Conservation (phyloP, 2,329 filamentous ascomycete species). For the Colletotrichum nymphaeae region DNA sequence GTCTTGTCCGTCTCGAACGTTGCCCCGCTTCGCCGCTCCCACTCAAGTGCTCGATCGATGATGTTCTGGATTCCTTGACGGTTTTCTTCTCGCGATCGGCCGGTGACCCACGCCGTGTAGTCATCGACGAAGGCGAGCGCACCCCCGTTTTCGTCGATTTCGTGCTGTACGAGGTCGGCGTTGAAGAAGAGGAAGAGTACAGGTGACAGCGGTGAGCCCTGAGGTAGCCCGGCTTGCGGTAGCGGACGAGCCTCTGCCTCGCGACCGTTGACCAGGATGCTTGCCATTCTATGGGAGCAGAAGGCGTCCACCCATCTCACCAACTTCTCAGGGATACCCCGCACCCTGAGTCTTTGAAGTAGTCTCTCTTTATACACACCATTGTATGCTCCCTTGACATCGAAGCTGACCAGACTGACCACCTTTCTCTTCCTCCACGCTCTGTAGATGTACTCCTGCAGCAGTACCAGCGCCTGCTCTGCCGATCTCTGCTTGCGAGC, state of each 20-base stretch:
- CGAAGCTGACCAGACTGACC: conserved; percentile 49
- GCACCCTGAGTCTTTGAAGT: conserved; percentile 36
- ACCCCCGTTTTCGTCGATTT: conserved; percentile 42
- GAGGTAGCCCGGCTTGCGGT: conserved; percentile 41
- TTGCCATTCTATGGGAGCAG: conserved; percentile 40
- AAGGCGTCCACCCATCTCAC: conserved; percentile 40
- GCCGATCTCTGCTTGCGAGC: no score
- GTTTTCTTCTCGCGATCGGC: neutral
- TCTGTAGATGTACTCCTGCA: no score
- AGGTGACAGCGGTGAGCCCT: conserved; percentile 47
- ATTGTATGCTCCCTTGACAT: conserved; percentile 55
- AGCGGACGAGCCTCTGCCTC: conserved; percentile 32
- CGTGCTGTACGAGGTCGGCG: conserved; percentile 40
- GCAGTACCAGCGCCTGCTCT: no score
- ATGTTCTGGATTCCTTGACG: no score
- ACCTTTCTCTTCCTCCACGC: conserved; percentile 37
- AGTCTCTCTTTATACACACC: conserved; percentile 49
- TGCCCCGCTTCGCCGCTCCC: no score
- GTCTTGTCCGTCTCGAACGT: no score
- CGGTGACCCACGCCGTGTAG: neutral
- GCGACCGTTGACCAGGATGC: conserved; percentile 38
- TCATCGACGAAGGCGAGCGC: conserved; percentile 36
- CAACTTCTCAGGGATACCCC: conserved; percentile 38
- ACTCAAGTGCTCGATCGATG: no score
- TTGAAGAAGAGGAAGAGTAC: conserved; percentile 49